Base-by-base conservation (phyloP, 768 basidiomycete genomes). In the Filobasidium floriforme region DNA sequence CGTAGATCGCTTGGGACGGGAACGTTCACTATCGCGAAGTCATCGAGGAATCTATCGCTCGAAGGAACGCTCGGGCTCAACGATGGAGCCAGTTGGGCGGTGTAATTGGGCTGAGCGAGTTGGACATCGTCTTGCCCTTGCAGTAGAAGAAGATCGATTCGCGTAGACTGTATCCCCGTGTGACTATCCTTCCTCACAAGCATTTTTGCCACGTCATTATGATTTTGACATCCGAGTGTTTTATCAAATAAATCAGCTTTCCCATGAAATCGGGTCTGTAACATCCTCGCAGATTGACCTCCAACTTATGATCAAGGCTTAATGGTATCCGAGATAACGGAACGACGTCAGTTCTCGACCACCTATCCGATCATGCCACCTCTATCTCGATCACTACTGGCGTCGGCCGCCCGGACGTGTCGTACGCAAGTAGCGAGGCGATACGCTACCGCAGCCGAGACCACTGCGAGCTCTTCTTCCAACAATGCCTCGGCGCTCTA, bases 21-120 rank as follows among this genome's bases (percentile, higher is more conserved):
- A 70, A 69, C 18, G 55, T 66, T 6, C 75, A 76, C 60, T 76
- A 72, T 71, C 67, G 69, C 0, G 68, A 68, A 5, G 62, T 75
- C 28, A 43, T 73, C 11, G 49, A 71, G 24, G 61, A 66, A 0
- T 75, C 74, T 60, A 15, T 69, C 28, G 51, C 54, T 24, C 54
- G 54, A 14, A 24, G 54, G 15, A 57, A 57, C 14, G 22, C 22
- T n/a, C 54, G 54, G 4, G 54, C 54, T 57, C 54, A 57, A n/a
- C 7, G 24, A 15, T 57, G 54, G 54, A 14, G 15, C 2, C 18
- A 57, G 54, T 28, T 57, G 54, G 54, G 54, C 15, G 54, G 54
- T 24, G 29, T 32, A 3, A 24, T 57, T 22, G 54, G 54, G 22
- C n/a, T 57, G 14, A 57, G 54, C 54, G 54, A 57, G 54, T 32